Conservation (phyloP, 1,139 yeast genomes). For the Zygotorulaspora mrakii region DNA sequence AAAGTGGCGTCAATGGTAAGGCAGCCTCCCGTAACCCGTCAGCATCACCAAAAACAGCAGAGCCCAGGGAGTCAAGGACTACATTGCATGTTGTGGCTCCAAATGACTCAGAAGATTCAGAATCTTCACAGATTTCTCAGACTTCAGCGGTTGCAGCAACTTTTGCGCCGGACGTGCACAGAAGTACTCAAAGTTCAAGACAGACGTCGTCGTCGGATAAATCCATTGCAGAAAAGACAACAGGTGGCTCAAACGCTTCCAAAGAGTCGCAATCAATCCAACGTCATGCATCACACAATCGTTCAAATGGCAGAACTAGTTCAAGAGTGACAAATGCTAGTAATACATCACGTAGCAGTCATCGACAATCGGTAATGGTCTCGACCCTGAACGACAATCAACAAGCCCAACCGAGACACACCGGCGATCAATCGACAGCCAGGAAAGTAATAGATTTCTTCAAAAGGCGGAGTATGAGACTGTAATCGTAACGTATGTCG, state of each 20-base stretch:
- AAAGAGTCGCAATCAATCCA: neutral
- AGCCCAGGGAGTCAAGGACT: too few species aligned
- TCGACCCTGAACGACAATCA: conserved; percentile 9
- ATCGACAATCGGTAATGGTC: conserved; percentile 25
- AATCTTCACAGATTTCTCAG: too few species aligned
- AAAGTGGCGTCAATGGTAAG: conserved; percentile 4
- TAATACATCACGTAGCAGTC: conserved; percentile 1
- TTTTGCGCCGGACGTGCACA: conserved; percentile 1
- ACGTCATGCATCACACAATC: conserved; percentile 1
- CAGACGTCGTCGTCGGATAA: conserved; percentile 1
- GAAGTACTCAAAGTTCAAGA: neutral
- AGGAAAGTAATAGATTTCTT: conserved; percentile 77
- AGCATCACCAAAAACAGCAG: too few species aligned
- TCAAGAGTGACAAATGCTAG: conserved; percentile 5
- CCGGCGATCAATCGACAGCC: conserved; percentile 56
- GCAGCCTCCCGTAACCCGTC: conserved; percentile 7
- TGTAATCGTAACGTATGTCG: too few species aligned
- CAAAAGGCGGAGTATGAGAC: conserved; percentile 63
- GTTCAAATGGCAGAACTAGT: conserved; percentile 2
- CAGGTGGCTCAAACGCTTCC: neutral
- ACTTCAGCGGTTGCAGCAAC: neutral
- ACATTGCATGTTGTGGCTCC: neutral
- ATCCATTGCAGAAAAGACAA: neutral
- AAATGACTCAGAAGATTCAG: neutral
- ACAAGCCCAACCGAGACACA: conserved; percentile 15